These are phyloP conservation scores for Gynandropsis gynandra DNA, from an alignment of 345 rosid species.

Conservation along the genomic window DNA sequence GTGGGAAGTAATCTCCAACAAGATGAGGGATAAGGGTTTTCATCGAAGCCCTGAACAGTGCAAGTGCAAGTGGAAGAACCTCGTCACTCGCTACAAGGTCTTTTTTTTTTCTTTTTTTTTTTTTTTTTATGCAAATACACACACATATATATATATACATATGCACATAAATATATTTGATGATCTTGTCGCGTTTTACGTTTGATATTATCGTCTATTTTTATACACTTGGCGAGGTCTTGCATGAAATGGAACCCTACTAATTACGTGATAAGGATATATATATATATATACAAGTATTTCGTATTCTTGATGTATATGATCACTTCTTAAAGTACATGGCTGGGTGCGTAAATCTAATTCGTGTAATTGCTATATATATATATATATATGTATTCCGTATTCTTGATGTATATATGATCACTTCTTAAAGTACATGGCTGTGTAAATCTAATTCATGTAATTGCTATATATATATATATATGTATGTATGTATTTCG, in stretches of 20 bases:
- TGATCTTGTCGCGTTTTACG: too few species aligned
- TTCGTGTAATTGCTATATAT: neutral
- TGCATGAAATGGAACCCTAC: constrained; percentile 20
- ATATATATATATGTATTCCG: neutral
- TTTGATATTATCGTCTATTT: too few species aligned
- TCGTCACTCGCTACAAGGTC: constrained; percentile 95
- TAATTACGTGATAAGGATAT: too few species aligned
- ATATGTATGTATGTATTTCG: neutral
- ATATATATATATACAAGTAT: neutral
- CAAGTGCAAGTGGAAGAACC: constrained; percentile 99
- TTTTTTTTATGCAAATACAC: neutral
- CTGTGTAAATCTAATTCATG: too few species aligned
- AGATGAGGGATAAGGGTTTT: constrained; percentile 74
- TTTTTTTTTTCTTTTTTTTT: neutral
- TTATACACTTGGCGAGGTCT: too few species aligned
- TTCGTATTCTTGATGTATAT: too few species aligned
- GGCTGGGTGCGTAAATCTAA: too few species aligned
- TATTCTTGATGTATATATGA: too few species aligned
- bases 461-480: neutral
- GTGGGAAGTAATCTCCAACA: constrained; percentile 74
- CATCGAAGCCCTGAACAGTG: constrained; percentile 97
- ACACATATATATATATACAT: too few species aligned
- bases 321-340: too few species aligned
- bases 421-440: too few species aligned
- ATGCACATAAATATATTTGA: too few species aligned